These are phyloP conservation scores for Didymella keratinophila DNA, from an alignment of 2,329 filamentous ascomycete genomes.

Conservation along the genomic window DNA sequence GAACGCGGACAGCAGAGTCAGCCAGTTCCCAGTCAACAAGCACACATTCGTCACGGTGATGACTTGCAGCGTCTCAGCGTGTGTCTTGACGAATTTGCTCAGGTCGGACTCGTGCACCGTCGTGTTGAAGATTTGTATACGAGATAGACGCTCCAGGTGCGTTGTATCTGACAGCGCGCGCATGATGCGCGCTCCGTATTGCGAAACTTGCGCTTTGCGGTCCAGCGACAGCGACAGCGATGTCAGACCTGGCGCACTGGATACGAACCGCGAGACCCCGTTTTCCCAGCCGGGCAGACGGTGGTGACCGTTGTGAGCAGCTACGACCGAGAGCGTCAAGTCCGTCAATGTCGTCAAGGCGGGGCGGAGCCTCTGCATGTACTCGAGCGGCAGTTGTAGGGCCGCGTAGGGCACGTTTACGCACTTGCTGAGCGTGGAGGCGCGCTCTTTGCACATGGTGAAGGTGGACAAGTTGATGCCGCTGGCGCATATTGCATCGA, in stretches of 20 bases:
- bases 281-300: constrained; percentile 35
- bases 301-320: constrained; percentile 18
- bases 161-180: constrained; percentile 26
- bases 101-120: constrained; percentile 28
- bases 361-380: constrained; percentile 22
- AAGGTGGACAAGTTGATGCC: constrained; percentile 32
- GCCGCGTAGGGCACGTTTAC: constrained; percentile 27
- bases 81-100: constrained; percentile 22
- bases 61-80: constrained; percentile 24
- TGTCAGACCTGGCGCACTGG: constrained; percentile 26
- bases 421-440: constrained; percentile 19
- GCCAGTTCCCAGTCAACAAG: constrained; percentile 30
- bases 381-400: constrained; percentile 23
- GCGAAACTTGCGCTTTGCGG: constrained; percentile 16
- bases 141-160: constrained; percentile 21
- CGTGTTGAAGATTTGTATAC: constrained; percentile 29
- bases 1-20: constrained; percentile 18
- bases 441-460: constrained; percentile 29
- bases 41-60: constrained; percentile 24
- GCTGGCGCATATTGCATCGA: constrained; percentile 34
- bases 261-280: constrained; percentile 31
- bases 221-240: constrained; percentile 34
- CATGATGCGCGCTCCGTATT: constrained; percentile 29
- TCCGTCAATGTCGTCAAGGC: constrained; percentile 26
- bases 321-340: constrained; percentile 32